Base-by-base conservation (phyloP, 208 protist species). In the Trypanosoma caninum region DNA sequence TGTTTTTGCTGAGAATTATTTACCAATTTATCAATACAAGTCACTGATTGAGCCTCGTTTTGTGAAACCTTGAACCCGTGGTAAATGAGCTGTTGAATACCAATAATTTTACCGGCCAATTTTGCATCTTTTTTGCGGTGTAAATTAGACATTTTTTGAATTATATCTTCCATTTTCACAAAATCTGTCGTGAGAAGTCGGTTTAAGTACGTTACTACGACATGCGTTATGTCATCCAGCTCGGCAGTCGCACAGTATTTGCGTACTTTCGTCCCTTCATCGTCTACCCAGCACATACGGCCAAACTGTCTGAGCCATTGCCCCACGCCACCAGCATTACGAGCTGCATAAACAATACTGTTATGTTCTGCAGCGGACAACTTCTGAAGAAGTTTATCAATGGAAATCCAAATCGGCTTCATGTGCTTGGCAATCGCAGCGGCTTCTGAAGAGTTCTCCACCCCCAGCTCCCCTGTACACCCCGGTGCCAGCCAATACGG, bases 401-500 rank as follows among this genome's bases (percentile, higher is more conserved):
- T 55, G 16, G 81, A 45, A 30, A 62, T 61, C 84, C 87, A 94
- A 42, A 75, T 55, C 6, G 87, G 83, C 16, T 70, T 77, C 38
- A 94, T 65, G 25, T 73, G 54, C 31, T 31, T n/a, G 10, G 59
- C 58, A 33, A 89, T 23, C 1, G 57, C 54, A 0, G 59, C 46
- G 5, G 42, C 57, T n/a, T 52, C 51, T 8, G 70, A 58, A 11
- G 87, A 68, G 34, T 56, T 55, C 1, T 42, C 45, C 9, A 34
- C 20, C 13, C 56, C 58, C 18, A 77, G 34, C 25, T 91, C 78
- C 16, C 69, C 80, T 20, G 67, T 67, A 47, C 71, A 78, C 38
- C 74, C 68, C 6, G 87, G 87, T 10, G 87, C 64, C 18, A 94
- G 62, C 76, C 76, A 89, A 40, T 82, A 89, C 3, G 87, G 87